Evolutionary conservation across 768 basidiomycete species (phyloP).

Genomic region (Mycena indigotica): DNA sequence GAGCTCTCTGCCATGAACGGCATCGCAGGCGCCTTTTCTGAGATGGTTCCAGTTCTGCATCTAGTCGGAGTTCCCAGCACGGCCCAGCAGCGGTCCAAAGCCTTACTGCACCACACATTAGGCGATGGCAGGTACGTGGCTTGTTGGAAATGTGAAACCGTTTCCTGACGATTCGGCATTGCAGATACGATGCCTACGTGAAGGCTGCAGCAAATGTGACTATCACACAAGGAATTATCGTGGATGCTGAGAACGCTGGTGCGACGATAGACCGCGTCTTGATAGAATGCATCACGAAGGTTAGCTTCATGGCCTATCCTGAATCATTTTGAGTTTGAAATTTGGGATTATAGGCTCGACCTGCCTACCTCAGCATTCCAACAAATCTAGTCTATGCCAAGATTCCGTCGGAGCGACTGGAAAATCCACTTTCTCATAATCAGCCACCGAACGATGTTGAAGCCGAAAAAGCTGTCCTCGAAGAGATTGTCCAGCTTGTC

Average conservation of each 20-base stretch:
- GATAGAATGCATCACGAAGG: slow-evolving; percentile 59
- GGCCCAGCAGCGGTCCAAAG: slow-evolving; percentile 64
- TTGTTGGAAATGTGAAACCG: background rate
- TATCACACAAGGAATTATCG: slow-evolving; percentile 63
- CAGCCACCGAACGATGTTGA: slow-evolving; percentile 56
- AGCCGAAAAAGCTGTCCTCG: slow-evolving; percentile 69
- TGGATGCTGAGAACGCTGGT: slow-evolving; percentile 54
- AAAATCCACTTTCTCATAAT: slow-evolving; percentile 54
- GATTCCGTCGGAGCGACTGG: slow-evolving; percentile 67
- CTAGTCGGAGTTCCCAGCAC: slow-evolving; percentile 84
- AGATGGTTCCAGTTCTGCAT: slow-evolving; percentile 89
- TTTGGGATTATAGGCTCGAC: slow-evolving; percentile 64
- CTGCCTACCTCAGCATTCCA: slow-evolving; percentile 86
- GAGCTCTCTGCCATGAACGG: slow-evolving; percentile 88
- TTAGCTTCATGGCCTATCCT: background rate
- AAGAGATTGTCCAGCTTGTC: slow-evolving; percentile 68
- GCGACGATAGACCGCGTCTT: slow-evolving; percentile 80
- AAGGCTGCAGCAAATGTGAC: slow-evolving; percentile 78
- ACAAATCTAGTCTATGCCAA: slow-evolving; percentile 76
- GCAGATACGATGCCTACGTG: slow-evolving; percentile 77
- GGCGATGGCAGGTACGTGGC: slow-evolving; percentile 75
- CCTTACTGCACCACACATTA: slow-evolving; percentile 85
- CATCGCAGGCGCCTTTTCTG: slow-evolving; percentile 80
- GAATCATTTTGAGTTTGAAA: slow-evolving; percentile 26
- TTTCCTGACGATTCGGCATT: background rate